Conservation (phyloP, 1,284 basidiomycete genomes). For the Ceratobasidium sp. region DNA sequence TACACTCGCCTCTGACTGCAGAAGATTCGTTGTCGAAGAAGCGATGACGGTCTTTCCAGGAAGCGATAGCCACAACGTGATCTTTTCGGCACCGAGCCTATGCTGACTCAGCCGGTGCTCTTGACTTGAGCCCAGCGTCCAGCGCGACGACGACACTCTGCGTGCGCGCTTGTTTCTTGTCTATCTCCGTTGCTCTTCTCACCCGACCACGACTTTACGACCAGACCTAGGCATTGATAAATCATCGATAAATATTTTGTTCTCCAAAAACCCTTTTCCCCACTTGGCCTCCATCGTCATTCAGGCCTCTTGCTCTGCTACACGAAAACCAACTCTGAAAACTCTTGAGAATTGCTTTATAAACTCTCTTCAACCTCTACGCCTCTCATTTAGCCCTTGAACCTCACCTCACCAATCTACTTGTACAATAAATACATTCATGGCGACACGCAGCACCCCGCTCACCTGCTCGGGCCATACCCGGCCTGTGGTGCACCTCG, state of each 20-base stretch:
- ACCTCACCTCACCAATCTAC: background rate
- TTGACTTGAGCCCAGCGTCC: background rate
- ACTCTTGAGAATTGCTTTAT: too few species aligned
- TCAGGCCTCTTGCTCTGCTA: background rate
- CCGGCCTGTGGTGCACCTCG: conserved; percentile 90
- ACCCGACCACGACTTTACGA: conserved; percentile 14
- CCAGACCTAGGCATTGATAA: background rate
- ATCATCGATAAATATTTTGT: background rate
- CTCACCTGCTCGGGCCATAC: conserved; percentile 54
- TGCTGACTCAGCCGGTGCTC: conserved; percentile 2
- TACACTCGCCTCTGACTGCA: too few species aligned
- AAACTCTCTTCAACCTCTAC: too few species aligned
- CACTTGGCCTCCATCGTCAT: background rate
- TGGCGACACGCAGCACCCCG: conserved; percentile 42
- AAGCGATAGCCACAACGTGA: background rate
- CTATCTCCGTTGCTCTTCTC: background rate
- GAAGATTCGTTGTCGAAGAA: too few species aligned
- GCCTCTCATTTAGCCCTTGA: background rate
- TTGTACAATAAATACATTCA: conserved; percentile 20
- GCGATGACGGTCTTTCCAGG: too few species aligned
- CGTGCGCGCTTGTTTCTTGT: background rate
- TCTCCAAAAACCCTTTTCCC: conserved; percentile 13
- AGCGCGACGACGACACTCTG: conserved; percentile 18
- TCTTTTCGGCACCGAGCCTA: conserved; percentile 3
- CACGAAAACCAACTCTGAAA: too few species aligned